These are phyloP conservation scores for Aotearoamyces nothofagi DNA, from an alignment of 2,329 filamentous ascomycete genomes.

Conservation along the genomic window DNA sequence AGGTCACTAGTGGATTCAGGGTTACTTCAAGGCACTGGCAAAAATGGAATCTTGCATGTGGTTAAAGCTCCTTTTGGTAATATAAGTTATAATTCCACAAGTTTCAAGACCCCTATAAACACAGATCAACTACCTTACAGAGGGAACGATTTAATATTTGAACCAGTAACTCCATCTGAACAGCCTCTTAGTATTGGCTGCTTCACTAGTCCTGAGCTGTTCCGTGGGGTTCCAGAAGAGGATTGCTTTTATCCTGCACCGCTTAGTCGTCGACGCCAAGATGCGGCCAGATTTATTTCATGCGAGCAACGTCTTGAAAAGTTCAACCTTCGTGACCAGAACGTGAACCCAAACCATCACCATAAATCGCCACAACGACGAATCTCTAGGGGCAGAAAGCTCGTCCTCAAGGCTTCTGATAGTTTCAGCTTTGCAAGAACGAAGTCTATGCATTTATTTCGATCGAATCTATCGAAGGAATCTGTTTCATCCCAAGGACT, in stretches of 20 bases:
- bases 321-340: not conserved
- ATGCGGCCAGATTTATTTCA: not conserved
- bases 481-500: not conserved
- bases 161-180: not conserved
- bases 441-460: not conserved
- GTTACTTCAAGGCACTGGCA: constrained; percentile 5
- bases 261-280: not conserved
- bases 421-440: not conserved
- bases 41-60: constrained; percentile 2
- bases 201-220: constrained; percentile 8
- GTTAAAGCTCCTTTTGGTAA: not conserved
- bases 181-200: not conserved
- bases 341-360: not conserved
- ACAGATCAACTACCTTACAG: no score
- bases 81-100: constrained; percentile 14
- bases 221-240: constrained; percentile 7
- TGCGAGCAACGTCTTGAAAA: not conserved
- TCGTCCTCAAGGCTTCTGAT: not conserved
- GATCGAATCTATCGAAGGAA: not conserved
- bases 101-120: not conserved
- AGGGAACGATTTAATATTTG: no score
- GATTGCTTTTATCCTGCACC: constrained; percentile 6
- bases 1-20: constrained; percentile 9
- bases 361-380: not conserved
- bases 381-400: not conserved